These are phyloP conservation scores for Cystobasidium pallidum DNA, from an alignment of 1,284 basidiomycete genomes.

Conservation along the genomic window DNA sequence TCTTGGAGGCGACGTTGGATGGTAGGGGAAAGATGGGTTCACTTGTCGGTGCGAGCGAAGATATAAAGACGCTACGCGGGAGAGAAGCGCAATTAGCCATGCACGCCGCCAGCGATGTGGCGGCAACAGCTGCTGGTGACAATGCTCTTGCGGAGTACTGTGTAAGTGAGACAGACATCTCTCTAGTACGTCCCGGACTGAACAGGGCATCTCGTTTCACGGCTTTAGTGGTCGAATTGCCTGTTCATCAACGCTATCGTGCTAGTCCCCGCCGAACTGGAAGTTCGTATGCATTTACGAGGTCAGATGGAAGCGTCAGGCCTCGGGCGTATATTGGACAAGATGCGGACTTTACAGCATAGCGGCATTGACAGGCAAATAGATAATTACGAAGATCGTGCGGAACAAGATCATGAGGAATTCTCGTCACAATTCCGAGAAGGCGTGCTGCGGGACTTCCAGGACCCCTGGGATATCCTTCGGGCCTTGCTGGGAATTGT, in stretches of 20 bases:
- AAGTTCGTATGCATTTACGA: slow-evolving; percentile 80
- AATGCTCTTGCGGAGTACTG: slow-evolving; percentile 76
- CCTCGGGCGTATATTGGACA: slow-evolving; percentile 71
- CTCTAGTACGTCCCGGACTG: neutral
- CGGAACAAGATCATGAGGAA: slow-evolving; percentile 78
- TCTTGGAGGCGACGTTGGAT: slow-evolving; percentile 73
- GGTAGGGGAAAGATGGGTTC: slow-evolving; percentile 95
- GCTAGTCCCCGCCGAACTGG: slow-evolving; percentile 69
- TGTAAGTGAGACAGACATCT: slow-evolving; percentile 62
- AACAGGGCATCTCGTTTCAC: neutral
- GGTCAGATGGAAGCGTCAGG: slow-evolving; percentile 87
- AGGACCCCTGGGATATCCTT: slow-evolving; percentile 84
- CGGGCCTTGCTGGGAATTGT: slow-evolving; percentile 75
- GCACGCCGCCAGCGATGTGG: slow-evolving; percentile 38
- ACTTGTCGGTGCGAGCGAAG: slow-evolving; percentile 88
- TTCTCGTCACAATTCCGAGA: slow-evolving; percentile 77
- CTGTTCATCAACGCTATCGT: slow-evolving; percentile 71
- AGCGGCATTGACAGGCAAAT: slow-evolving; percentile 70
- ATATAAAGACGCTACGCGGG: slow-evolving; percentile 65
- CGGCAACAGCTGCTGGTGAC: slow-evolving; percentile 25
- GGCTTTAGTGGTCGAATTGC: slow-evolving; percentile 66
- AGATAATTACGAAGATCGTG: slow-evolving; percentile 66
- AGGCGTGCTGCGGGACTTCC: slow-evolving; percentile 74
- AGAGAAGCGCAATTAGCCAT: slow-evolving; percentile 45
- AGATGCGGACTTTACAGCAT: slow-evolving; percentile 71